These are phyloP conservation scores for Thoreauomyces humboldtii DNA, from an alignment of 192 early-diverging fungal species.

Conservation along the genomic window DNA sequence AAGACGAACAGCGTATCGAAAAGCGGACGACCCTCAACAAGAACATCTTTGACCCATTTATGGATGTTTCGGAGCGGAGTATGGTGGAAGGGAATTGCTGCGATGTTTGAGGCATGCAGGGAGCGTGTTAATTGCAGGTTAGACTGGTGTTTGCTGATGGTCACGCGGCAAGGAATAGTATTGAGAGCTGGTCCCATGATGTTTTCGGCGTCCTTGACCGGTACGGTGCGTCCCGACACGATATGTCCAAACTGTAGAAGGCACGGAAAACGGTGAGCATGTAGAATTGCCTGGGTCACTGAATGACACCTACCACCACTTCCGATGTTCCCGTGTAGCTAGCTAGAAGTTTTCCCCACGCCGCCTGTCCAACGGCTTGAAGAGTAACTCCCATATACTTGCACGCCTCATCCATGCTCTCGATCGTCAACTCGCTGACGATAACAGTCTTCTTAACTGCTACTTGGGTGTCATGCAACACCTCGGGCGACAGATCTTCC, in stretches of 20 bases:
- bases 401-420: background rate
- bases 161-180: conserved; percentile 26
- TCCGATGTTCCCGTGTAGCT: conserved; percentile 12
- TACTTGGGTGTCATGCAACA: background rate
- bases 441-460: no score
- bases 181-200: conserved; percentile 27
- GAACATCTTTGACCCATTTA: conserved; percentile 5
- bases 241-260: conserved; percentile 21
- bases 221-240: conserved; percentile 22
- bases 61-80: conserved; percentile 20
- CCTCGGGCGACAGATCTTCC: background rate
- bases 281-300: background rate
- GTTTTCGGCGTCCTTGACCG: conserved; percentile 5
- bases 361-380: conserved; percentile 19
- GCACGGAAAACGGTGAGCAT: background rate
- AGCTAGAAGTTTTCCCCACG: conserved; percentile 9
- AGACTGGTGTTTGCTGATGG: background rate
- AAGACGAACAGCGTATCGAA: conserved; percentile 22
- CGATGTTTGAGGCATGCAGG: conserved; percentile 15
- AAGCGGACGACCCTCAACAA: background rate
- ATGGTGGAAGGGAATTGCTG: conserved; percentile 11
- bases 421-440: background rate
- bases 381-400: background rate
- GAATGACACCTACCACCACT: conserved; percentile 16
- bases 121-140: background rate